phyloP scores from a whole-genome alignment of 352 stramenopile genomes.

The Phytophthora pseudosyringae region DNA sequence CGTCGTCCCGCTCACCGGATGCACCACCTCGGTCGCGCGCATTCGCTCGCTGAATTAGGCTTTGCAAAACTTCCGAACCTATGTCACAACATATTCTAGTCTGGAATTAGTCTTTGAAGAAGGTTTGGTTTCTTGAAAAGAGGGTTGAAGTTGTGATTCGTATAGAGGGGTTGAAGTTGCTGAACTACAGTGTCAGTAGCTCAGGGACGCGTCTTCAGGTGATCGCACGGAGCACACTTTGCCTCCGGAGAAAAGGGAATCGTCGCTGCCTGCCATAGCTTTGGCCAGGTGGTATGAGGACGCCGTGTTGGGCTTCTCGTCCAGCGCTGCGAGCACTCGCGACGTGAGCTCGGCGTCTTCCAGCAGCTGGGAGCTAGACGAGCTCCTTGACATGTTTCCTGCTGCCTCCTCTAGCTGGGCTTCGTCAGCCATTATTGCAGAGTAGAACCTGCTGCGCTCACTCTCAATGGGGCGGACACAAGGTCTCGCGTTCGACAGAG shows the following conservation, averaged over 20 bases:
- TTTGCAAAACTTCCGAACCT: constrained; percentile 19
- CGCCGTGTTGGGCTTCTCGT: constrained; percentile 38
- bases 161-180: constrained; percentile 4
- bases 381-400: constrained; percentile 41
- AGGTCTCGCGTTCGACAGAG: constrained; percentile 58
- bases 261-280: constrained; percentile 14
- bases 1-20: constrained; percentile 37
- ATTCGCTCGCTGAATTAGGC: constrained; percentile 25
- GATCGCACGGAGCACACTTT: constrained; percentile 21
- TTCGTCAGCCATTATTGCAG: constrained; percentile 4
- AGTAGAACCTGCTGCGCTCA: constrained; percentile 27
- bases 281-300: constrained; percentile 23
- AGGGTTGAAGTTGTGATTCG: constrained; percentile 7
- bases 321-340: constrained; percentile 59
- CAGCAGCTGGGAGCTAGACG: constrained; percentile 44
- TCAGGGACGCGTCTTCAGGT: constrained; percentile 13
- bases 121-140: constrained; percentile 14
- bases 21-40: constrained; percentile 36
- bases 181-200: constrained; percentile 1
- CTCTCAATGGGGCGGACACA: constrained; percentile 67
- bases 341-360: constrained; percentile 67
- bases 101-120: not conserved
- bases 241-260: not conserved
- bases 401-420: constrained; percentile 6
- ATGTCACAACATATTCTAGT: not conserved